Percentiles rank a stretch among this genome's conserved stretches.
These are phyloP conservation scores for Kingdonia uniflora DNA, from an alignment of 164 flowering plant genomes.

Conservation along the genomic window DNA sequence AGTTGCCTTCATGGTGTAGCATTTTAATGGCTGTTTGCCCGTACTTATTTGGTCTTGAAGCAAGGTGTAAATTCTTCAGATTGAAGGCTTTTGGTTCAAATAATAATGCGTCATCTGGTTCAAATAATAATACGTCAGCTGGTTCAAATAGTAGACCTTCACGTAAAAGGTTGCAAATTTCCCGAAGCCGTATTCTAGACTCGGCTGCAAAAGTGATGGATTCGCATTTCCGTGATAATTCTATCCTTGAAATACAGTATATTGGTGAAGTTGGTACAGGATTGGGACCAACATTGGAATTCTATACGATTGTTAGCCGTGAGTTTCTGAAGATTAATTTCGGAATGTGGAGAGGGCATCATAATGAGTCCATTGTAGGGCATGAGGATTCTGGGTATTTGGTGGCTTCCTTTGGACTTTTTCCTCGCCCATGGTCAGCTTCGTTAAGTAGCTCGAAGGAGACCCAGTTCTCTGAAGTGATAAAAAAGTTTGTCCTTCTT, in stretches of 20 bases:
- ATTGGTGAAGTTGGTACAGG: slow-evolving; percentile 92
- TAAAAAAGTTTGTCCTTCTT: slow-evolving; percentile 62
- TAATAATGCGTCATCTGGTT: slow-evolving; percentile 13
- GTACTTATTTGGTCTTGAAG: slow-evolving; percentile 73
- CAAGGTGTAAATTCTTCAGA: slow-evolving; percentile 58
- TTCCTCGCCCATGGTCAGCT: slow-evolving; percentile 87
- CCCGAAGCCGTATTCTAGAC: slow-evolving; percentile 46
- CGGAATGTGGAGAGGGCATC: slow-evolving; percentile 88
- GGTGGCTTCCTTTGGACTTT: slow-evolving; percentile 52
- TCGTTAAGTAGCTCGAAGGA: slow-evolving; percentile 18
- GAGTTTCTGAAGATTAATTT: slow-evolving; percentile 74
- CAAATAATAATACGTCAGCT: slow-evolving; percentile 20
- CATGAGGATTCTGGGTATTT: slow-evolving; percentile 18
- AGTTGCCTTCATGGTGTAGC: slow-evolving; percentile 81
- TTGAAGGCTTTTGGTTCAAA: slow-evolving; percentile 44
- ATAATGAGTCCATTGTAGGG: slow-evolving; percentile 10
- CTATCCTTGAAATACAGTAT: slow-evolving; percentile 65
- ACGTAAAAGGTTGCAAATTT: slow-evolving; percentile 63
- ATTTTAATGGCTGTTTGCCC: slow-evolving; percentile 67
- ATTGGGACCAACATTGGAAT: slow-evolving; percentile 94
- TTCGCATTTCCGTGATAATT: slow-evolving; percentile 30
- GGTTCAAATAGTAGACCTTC: slow-evolving; percentile 32
- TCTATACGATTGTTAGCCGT: slow-evolving; percentile 77
- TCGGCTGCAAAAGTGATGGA: slow-evolving; percentile 85
- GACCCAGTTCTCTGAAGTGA: slow-evolving; percentile 38